Evolutionary conservation across 257 asterid species (phyloP).

Genomic region (Capsicum rhomboideum): DNA sequence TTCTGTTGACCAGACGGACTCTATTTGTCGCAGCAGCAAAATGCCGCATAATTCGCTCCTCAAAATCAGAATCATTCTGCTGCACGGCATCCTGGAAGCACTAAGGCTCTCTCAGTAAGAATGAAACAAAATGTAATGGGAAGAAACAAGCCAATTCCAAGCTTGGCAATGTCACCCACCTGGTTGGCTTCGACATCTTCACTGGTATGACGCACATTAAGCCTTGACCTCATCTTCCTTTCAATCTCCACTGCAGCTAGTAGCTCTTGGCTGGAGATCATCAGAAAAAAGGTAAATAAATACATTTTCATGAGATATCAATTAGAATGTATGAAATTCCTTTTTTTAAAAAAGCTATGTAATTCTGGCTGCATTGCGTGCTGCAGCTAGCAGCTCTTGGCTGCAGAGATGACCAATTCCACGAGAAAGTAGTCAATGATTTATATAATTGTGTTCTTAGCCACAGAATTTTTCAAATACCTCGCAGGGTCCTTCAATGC

Average conservation of each 20-base stretch:
- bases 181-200: slow-evolving; percentile 20
- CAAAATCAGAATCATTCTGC: slow-evolving; percentile 24
- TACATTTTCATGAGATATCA: background rate
- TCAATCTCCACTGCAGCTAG: slow-evolving; percentile 38
- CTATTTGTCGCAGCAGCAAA: slow-evolving; percentile 28
- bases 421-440: background rate
- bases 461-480: slow-evolving; percentile 17
- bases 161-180: slow-evolving; percentile 15
- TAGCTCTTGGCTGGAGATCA: slow-evolving; percentile 49
- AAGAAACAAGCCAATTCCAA: background rate
- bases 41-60: slow-evolving; percentile 28
- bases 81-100: slow-evolving; percentile 24
- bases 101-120: background rate
- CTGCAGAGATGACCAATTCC: background rate
- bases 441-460: background rate
- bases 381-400: background rate
- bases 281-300: slow-evolving; percentile 1
- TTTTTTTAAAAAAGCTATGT: no score
- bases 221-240: slow-evolving; percentile 27
- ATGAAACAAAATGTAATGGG: background rate
- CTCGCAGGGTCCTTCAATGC: slow-evolving; percentile 47
- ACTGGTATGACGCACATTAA: slow-evolving; percentile 2
- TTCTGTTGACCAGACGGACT: slow-evolving; percentile 20
- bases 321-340: background rate
- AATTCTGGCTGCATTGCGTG: background rate